Conservation (phyloP, 2,329 filamentous ascomycete genomes). For the Fusarium newnesense region DNA sequence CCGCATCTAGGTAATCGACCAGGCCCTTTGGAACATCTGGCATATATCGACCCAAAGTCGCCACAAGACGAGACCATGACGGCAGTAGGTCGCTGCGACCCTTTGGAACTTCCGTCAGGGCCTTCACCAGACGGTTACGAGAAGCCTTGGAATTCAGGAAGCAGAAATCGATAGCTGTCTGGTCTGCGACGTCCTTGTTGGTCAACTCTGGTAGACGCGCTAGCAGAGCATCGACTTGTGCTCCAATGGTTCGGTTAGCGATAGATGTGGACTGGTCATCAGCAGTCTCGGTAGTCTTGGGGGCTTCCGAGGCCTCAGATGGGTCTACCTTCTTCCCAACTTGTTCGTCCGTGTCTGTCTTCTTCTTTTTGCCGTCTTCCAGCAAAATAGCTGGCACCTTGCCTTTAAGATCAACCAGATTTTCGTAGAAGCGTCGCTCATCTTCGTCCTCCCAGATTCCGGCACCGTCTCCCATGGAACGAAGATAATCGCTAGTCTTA, state of each 20-base stretch:
- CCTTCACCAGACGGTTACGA: slow-evolving; percentile 91
- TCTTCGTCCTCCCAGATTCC: slow-evolving; percentile 99
- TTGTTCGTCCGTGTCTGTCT: slow-evolving; percentile 81
- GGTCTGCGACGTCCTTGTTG: slow-evolving; percentile 90
- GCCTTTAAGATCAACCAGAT: slow-evolving; percentile 92
- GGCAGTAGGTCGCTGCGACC: slow-evolving; percentile 91
- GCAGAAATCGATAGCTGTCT: slow-evolving; percentile 95
- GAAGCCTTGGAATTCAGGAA: slow-evolving; percentile 99
- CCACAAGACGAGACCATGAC: slow-evolving; percentile 90
- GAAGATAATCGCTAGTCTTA: slow-evolving; percentile 92
- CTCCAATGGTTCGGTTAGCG: slow-evolving; percentile 96
- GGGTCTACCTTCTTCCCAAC: slow-evolving; percentile 78
- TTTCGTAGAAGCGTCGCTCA: slow-evolving; percentile 97
- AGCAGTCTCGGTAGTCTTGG: slow-evolving; percentile 63
- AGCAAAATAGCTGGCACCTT: slow-evolving; percentile 94
- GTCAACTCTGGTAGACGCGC: slow-evolving; percentile 90
- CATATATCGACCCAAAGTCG: slow-evolving; percentile 93
- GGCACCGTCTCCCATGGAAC: slow-evolving; percentile 87
- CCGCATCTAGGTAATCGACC: slow-evolving; percentile 91
- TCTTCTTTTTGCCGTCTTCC: slow-evolving; percentile 96
- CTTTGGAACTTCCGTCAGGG: slow-evolving; percentile 93
- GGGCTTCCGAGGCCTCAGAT: slow-evolving; percentile 57
- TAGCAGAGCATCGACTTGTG: slow-evolving; percentile 92
- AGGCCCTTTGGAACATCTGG: slow-evolving; percentile 92
- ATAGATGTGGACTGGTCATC: slow-evolving; percentile 95